Conservation (phyloP, 2,329 filamentous ascomycete genomes). For the Calonectria pauciramosa region DNA sequence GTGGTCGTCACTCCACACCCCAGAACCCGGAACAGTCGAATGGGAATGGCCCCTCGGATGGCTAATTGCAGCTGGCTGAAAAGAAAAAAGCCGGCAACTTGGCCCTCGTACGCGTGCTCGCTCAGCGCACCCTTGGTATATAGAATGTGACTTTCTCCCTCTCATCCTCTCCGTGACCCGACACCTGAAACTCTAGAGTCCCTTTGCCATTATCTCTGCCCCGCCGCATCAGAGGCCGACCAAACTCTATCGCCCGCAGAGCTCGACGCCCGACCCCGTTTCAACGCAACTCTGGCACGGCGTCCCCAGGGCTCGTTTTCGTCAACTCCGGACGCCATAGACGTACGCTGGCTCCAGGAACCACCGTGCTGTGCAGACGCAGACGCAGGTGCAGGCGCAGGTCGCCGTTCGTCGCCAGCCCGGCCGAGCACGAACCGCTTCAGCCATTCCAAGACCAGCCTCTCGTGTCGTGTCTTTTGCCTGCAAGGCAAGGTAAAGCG, state of each 20-base stretch:
- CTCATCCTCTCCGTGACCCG: conserved; percentile 33
- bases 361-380: not conserved
- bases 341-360: not conserved
- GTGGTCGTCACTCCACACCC: conserved; percentile 42
- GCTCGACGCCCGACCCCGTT: conserved; percentile 27
- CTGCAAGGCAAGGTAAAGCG: not conserved
- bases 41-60: conserved; percentile 33
- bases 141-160: conserved; percentile 44
- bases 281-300: conserved; percentile 23
- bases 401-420: conserved; percentile 17
- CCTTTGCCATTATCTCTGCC: conserved; percentile 24
- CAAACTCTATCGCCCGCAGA: conserved; percentile 24
- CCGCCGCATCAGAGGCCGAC: conserved; percentile 27
- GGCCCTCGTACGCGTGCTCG: not conserved
- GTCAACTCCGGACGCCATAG: conserved; percentile 7
- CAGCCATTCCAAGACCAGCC: not conserved
- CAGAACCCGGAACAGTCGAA: conserved; percentile 36
- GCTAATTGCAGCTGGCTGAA: conserved; percentile 28
- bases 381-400: conserved; percentile 11
- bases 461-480: conserved; percentile 1
- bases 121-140: conserved; percentile 36
- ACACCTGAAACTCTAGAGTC: conserved; percentile 39
- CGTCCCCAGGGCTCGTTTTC: conserved; percentile 16
- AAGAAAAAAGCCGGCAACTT: conserved; percentile 1
- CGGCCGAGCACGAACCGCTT: conserved; percentile 21